These are phyloP conservation scores for Globisporangium parvum DNA, from an alignment of 352 stramenopile species.

Conservation along the genomic window DNA sequence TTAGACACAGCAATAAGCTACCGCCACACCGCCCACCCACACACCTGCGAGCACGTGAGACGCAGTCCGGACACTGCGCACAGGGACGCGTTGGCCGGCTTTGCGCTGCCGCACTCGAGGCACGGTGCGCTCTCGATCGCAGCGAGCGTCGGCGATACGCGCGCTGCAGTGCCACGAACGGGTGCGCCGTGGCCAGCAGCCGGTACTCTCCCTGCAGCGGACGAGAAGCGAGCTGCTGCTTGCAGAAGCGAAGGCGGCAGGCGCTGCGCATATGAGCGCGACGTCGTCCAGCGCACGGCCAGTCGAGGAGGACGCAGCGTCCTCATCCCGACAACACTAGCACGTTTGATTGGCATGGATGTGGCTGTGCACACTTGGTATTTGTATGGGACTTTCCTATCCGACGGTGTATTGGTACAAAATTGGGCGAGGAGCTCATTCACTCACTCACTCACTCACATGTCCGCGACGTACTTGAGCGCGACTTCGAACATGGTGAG, in stretches of 20 bases:
- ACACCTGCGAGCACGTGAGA: slow-evolving; percentile 42
- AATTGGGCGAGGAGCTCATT: no score
- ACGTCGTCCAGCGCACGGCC: no score
- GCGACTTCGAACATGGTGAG: slow-evolving; percentile 87
- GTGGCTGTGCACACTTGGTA: neutral
- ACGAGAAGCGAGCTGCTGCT: neutral
- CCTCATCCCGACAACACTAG: no score
- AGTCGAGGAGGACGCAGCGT: neutral
- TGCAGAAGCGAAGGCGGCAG: neutral
- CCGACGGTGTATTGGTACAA: neutral
- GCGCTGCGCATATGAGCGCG: no score
- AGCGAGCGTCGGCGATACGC: slow-evolving; percentile 8
- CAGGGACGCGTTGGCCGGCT: slow-evolving; percentile 8
- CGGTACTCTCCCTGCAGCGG: neutral
- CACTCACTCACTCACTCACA: no score
- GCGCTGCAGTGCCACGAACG: neutral
- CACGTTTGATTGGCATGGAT: no score
- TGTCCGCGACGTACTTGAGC: slow-evolving; percentile 84
- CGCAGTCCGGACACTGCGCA: slow-evolving; percentile 32
- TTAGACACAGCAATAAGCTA: slow-evolving; percentile 1
- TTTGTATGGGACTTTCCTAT: slow-evolving; percentile 8
- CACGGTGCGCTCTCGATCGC: slow-evolving; percentile 37
- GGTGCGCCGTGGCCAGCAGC: neutral
- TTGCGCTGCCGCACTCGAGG: slow-evolving; percentile 30
- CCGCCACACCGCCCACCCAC: neutral